These are phyloP conservation scores for Phytophthora vignae DNA, from an alignment of 352 stramenopile species.

Conservation along the genomic window DNA sequence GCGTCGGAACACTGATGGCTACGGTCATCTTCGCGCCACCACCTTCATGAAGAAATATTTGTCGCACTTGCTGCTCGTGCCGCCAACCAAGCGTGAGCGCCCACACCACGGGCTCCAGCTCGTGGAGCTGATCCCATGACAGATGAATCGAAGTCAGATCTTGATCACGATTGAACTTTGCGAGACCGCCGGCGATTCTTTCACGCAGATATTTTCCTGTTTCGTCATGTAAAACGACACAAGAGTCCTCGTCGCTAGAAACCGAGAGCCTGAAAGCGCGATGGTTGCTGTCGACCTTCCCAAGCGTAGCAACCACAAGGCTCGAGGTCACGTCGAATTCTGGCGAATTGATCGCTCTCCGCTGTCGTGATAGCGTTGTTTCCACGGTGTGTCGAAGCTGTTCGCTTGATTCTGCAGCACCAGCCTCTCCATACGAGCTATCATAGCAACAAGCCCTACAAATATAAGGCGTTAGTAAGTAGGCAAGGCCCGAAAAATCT, in stretches of 20 bases:
- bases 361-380: background rate
- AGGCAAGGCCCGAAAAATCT: background rate
- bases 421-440: background rate
- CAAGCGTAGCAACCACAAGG: conserved; percentile 41
- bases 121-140: conserved; percentile 38
- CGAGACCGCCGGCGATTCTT: conserved; percentile 2
- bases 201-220: conserved; percentile 12
- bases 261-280: conserved; percentile 36
- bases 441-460: conserved; percentile 30
- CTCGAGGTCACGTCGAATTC: background rate
- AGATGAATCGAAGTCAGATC: conserved; percentile 11
- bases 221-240: conserved; percentile 15
- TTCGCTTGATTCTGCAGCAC: background rate
- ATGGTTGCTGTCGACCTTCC: conserved; percentile 34
- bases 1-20: conserved; percentile 28
- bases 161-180: conserved; percentile 15
- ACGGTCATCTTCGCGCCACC: conserved; percentile 9
- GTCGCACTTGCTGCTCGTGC: conserved; percentile 19
- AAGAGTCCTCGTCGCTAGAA: conserved; percentile 15
- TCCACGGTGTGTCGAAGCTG: conserved; percentile 18
- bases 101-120: conserved; percentile 37
- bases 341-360: background rate
- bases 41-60: conserved; percentile 15
- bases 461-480: conserved; percentile 2
- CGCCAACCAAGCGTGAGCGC: conserved; percentile 28